Base-by-base conservation (phyloP, 2,329 filamentous ascomycete species). In the Aphanoascus verrucosus region DNA sequence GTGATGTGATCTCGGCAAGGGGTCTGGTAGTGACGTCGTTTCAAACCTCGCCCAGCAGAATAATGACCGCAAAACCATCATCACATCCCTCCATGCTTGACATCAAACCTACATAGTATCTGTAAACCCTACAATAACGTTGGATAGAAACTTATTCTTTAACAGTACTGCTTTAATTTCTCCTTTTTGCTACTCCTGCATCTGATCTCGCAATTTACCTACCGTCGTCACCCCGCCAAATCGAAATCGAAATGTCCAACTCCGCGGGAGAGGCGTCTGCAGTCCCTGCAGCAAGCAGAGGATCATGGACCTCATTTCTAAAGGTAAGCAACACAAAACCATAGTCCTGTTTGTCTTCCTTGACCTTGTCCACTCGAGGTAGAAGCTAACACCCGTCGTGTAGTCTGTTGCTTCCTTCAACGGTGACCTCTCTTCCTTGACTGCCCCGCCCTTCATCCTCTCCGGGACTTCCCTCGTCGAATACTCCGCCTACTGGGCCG, bases 401-500 rank as follows among this genome's bases (percentile, higher is more conserved):
- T 49, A 75, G 65, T 88, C 85, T 46, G 86, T 90, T 65, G 83
- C 85, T 51, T 87, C 84, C 3, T 91, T 90, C 74, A 87, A 85
- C 64, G 86, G 86, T 63, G 86, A 91, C 68, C 78, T 90, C 55
- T 85, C 86, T 34, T 88, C 85, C 56, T 74, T 91, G 63, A 90
- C 86, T 35, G 86, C 86, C 38, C 86, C 86, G 52, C 86, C 86
- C 15, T 91, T 90, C 64, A 88, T 91, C 61, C 81, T 91, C 52
- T 88, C 85, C 40, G 81, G 82, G 37, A 87, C 84, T 60, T 88
- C 85, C 58, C 74, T 90, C 57, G 85, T 84, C 61, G 86, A 91
- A 67, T 90, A 86, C 73, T 87, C 84, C 57, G 80, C 84, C 50
- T 90, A 89, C 73, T 91, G 86, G 86, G 83, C 83, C 58, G 86